Evolutionary conservation across 768 basidiomycete species (phyloP), one percentile per base, ranked within the genome.

Genomic region (Termitomyces sp.): DNA sequence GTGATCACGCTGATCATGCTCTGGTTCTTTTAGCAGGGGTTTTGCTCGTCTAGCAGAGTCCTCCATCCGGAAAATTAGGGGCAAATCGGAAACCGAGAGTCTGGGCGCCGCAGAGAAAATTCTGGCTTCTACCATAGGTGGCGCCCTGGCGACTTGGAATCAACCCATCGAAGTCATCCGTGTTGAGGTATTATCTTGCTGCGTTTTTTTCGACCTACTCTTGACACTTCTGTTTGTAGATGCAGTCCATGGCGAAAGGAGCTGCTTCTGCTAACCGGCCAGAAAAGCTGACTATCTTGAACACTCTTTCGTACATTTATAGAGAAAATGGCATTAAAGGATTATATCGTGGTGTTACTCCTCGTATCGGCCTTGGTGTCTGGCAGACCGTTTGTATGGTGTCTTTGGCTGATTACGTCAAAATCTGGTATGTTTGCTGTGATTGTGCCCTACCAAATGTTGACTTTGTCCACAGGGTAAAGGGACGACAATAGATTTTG

Each of bases 311-410:
- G n/a, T 98, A 93, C 76, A 91, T 99, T 69, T 98, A 98, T 84
- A 86, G 83, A 70, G 93, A 95, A 75, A 98, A 96, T 71, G 97
- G 97, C 54, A 79, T 99, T 68, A 94, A 91, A 74, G 97, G 96
- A 33, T 80, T 99, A 33, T 99, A 99, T 80, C 88, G 97, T 49
- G 97, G 97, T 66, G 96, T 99, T 22, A 93, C 95, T 0, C 97
- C 97, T 58, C 92, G 97, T 58, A 93, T 99, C 67, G 97, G 86
- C 61, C 85, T 99, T 59, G 95, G 96, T 59, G 83, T 96, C 70
- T 97, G 94, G 94, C 94, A 97, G 75, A 97, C 94, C 7, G 81
- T 98, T 64, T 99, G 97, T 81, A 99, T 99, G 96, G 96, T 98
- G 64, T 95, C 93, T 22, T 89, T 98, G 62, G 95, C 95, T 20